Conservation (phyloP, 805 yeast genomes). For the Hagleromyces aurorensis region DNA sequence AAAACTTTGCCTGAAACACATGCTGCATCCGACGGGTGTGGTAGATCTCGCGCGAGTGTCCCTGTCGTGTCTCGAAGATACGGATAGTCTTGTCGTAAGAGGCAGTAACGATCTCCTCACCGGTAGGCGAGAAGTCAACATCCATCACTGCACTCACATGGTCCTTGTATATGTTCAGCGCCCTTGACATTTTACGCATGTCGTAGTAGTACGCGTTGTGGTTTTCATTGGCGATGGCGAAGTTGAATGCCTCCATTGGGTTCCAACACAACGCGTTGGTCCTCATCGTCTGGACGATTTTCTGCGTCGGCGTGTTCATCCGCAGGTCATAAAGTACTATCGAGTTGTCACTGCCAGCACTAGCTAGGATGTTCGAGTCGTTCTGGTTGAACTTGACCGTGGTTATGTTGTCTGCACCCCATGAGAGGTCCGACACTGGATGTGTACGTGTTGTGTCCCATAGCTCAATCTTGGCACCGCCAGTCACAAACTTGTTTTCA, state of each 20-base stretch:
- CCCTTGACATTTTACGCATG: slow-evolving; percentile 82
- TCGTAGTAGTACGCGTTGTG: slow-evolving; percentile 93
- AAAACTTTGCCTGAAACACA: slow-evolving; percentile 71
- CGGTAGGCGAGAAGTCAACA: slow-evolving; percentile 93
- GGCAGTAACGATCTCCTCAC: slow-evolving; percentile 91
- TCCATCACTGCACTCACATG: slow-evolving; percentile 95
- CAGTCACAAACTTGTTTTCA: slow-evolving; percentile 75
- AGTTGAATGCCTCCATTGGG: slow-evolving; percentile 94
- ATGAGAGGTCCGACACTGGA: slow-evolving; percentile 68
- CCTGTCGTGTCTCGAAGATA: slow-evolving; percentile 64
- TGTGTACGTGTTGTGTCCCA: slow-evolving; percentile 84
- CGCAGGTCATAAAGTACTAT: slow-evolving; percentile 85
- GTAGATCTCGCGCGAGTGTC: slow-evolving; percentile 91
- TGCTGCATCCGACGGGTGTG: slow-evolving; percentile 98
- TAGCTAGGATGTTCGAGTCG: slow-evolving; percentile 81
- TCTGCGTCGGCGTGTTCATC: slow-evolving; percentile 87
- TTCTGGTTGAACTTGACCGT: slow-evolving; percentile 82
- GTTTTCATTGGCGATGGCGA: slow-evolving; percentile 89
- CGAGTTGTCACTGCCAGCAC: slow-evolving; percentile 86
- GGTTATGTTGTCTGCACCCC: slow-evolving; percentile 94
- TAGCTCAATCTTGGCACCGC: slow-evolving; percentile 81
- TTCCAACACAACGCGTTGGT: slow-evolving; percentile 90
- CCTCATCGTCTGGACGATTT: slow-evolving; percentile 71
- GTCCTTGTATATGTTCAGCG: slow-evolving; percentile 82
- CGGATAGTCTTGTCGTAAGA: slow-evolving; percentile 91